These are phyloP conservation scores for Escallonia rubra DNA, from an alignment of 129 eudicot species.

Conservation along the genomic window DNA sequence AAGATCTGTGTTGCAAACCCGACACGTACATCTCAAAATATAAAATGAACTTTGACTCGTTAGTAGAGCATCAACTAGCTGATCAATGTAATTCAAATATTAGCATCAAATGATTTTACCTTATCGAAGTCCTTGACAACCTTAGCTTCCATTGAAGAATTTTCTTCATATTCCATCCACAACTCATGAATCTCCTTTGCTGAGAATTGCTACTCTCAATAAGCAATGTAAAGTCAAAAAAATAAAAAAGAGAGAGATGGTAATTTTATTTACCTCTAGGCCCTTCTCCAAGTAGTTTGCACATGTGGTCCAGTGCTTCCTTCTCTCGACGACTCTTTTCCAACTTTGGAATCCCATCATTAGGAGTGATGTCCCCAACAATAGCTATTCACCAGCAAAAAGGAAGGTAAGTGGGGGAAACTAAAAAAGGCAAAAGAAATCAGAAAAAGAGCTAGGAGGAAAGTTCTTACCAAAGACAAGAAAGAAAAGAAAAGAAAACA, in stretches of 20 bases:
- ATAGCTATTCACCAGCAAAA: constrained; percentile 48
- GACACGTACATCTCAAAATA: no score
- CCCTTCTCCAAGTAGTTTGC: constrained; percentile 92
- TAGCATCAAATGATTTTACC: constrained; percentile 28
- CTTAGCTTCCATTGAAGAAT: constrained; percentile 83
- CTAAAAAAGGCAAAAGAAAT: constrained; percentile 4
- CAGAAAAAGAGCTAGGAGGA: not conserved
- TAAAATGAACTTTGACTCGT: no score
- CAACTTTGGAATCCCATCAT: constrained; percentile 79
- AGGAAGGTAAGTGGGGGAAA: constrained; percentile 1
- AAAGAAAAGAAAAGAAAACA: not conserved
- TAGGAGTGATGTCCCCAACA: constrained; percentile 96
- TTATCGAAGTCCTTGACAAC: constrained; percentile 96
- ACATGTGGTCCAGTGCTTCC: constrained; percentile 91
- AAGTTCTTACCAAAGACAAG: not conserved
- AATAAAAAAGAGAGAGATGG: not conserved
- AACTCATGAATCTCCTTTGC: constrained; percentile 80
- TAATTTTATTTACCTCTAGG: constrained; percentile 48
- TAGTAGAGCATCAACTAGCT: no score
- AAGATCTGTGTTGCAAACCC: no score
- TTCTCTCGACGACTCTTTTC: constrained; percentile 84
- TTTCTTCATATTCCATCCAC: constrained; percentile 98
- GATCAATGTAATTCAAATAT: no score
- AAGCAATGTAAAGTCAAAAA: constrained; percentile 19
- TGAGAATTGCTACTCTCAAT: constrained; percentile 34